Conservation (phyloP, 176 grass and related monocot genomes). For the Bromus sterilis region DNA sequence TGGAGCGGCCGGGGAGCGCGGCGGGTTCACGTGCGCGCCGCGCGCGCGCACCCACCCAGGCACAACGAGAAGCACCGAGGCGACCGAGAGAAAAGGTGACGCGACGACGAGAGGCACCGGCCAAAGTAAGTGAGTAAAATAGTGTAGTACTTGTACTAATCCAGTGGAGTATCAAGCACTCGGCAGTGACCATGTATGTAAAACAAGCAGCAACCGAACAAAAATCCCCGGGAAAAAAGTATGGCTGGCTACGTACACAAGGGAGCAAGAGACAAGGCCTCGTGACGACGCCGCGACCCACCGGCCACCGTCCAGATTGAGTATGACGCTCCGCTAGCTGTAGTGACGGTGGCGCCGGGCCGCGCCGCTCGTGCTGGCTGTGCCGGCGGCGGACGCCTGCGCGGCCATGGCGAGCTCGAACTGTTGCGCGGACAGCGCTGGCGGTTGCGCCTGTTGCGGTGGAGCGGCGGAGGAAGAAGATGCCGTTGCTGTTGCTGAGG, state of each 20-base stretch:
- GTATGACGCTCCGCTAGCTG: too few species aligned
- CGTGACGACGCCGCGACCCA: too few species aligned
- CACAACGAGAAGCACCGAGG: not conserved
- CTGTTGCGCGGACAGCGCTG: constrained; percentile 48
- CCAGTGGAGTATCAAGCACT: not conserved
- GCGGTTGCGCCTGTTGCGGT: not conserved
- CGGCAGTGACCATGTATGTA: not conserved
- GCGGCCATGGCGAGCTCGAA: constrained; percentile 76
- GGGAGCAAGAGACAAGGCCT: constrained; percentile 28
- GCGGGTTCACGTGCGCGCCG: not conserved
- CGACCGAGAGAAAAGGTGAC: not conserved
- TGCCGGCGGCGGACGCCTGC: constrained; percentile 20
- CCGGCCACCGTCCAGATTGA: too few species aligned
- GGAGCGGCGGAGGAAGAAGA: not conserved
- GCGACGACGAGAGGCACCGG: not conserved
- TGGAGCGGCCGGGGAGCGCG: not conserved
- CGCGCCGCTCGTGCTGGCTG: not conserved
- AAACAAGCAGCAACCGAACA: constrained; percentile 34
- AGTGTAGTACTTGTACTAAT: not conserved
- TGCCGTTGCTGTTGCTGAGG: not conserved
- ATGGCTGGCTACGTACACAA: constrained; percentile 21
- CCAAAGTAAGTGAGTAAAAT: not conserved
- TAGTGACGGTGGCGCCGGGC: not conserved
- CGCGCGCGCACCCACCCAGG: not conserved
- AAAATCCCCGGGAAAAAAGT: not conserved